Evolutionary conservation across 2,329 filamentous ascomycete species (phyloP).

Genomic region (Stachybotrys chlorohalonatus): DNA sequence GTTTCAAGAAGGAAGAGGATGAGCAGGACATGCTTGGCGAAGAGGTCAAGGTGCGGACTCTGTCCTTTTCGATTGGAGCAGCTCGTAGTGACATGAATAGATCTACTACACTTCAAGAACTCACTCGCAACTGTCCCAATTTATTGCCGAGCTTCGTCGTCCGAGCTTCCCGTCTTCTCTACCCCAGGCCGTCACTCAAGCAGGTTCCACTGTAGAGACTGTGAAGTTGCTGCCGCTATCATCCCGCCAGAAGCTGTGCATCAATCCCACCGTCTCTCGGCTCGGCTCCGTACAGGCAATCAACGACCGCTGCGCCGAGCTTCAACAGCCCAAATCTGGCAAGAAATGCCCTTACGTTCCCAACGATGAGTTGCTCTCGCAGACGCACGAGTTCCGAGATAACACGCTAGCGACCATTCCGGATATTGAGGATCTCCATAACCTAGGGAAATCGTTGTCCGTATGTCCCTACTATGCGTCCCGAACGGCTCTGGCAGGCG

Average conservation of each 20-base stretch:
- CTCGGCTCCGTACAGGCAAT: slow-evolving; percentile 70
- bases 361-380: slow-evolving; percentile 61
- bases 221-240: slow-evolving; percentile 78
- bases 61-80: slow-evolving; percentile 1
- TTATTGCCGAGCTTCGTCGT: slow-evolving; percentile 71
- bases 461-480: slow-evolving; percentile 98
- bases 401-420: slow-evolving; percentile 73
- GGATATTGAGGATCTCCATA: slow-evolving; percentile 86
- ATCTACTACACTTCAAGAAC: slow-evolving; percentile 91
- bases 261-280: slow-evolving; percentile 71
- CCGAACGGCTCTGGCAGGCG: slow-evolving; percentile 67
- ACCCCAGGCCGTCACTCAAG: slow-evolving; percentile 29
- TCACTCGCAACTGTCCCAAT: slow-evolving; percentile 85
- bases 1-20: slow-evolving; percentile 22
- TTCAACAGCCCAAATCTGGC: slow-evolving; percentile 59
- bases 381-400: slow-evolving; percentile 77
- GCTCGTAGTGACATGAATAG: slow-evolving; percentile 28
- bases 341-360: slow-evolving; percentile 70
- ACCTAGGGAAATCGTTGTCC: slow-evolving; percentile 66
- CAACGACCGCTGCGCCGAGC: slow-evolving; percentile 84
- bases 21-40: slow-evolving; percentile 44
- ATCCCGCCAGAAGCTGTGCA: slow-evolving; percentile 80
- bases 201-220: slow-evolving; percentile 19
- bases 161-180: slow-evolving; percentile 70
- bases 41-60: slow-evolving; percentile 52